Evolutionary conservation across 2,329 filamentous ascomycete species (phyloP), one percentile per base, ranked within the genome.

Genomic region (Endoconidiophora polonica): DNA sequence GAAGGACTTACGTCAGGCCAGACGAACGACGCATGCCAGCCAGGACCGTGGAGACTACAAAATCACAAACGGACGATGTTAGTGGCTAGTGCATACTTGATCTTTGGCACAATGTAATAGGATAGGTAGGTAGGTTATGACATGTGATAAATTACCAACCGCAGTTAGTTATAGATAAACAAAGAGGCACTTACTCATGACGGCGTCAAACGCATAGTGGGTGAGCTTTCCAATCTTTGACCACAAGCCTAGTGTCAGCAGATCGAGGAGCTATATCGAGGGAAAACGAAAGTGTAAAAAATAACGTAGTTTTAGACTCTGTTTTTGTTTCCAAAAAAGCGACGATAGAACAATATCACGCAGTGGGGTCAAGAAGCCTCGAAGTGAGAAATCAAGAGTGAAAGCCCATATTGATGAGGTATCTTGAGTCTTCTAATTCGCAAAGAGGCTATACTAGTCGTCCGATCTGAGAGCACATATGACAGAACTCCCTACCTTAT

Each of bases 11-110:
- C 91, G 88, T 95, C 69, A 98, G 74, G 61, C 91, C 91, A 55
- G 91, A 96, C 56, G 90, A 95, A 59, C 91, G 86, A 71, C 94
- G 93, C 72, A 98, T 88, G 61, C 91, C 91, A 38, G 91, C 91
- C 57, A 98, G 80, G 65, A 96, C 90, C 56, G 91, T 86, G 60
- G 91, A 98, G 65, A 98, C 85, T 93, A 54, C 22, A 54, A 53
- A 48, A 55, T 50, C 10, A 29, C 10, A 10, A 18, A 29, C 26
- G 6, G 26, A 43, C 14, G 18, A 50, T 9, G 46, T 60, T 52
- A 61, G 59, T 46, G 4, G 23, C 18, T 3, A 16, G 29, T 9
- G 7, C 9, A n/a, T 26, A 44, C 12, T 6, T 26, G 4, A 10
- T 29, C 10, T 29, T 29, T 29, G 3, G 26, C 16, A 1, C 6